Base-by-base conservation (phyloP, 2,329 filamentous ascomycete species). In the Hawksworthiomyces lignivorus region DNA sequence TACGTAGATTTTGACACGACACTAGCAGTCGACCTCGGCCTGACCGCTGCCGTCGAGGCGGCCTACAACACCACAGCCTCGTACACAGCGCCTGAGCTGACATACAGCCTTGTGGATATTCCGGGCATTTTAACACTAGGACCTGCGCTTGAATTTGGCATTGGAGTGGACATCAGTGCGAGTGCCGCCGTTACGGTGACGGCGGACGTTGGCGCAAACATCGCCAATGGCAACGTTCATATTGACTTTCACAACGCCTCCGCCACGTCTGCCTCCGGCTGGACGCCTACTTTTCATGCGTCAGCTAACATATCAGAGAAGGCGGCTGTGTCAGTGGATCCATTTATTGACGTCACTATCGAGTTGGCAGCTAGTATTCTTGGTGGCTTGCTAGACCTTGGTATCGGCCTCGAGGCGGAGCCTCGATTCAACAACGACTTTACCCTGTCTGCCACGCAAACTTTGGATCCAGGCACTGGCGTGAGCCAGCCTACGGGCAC, bases 131-230 rank as follows among this genome's bases (percentile, higher is more conserved):
- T 69, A 30, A 14, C 62, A 19, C 41, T 51, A 9, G 46, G 45
- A 15, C 44, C 47, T 1, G 33, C 35, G 27, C 41, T 48, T 7
- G 17, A 17, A 5, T 43, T 48, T 29, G 35, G 19, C 28, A 8
- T 12, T 19, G 14, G 4, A 22, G 24, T 3, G 37, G 18, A 6
- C 28, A 70, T 8, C 19, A 15, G 3, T 14, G 45, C n/a, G 27
- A 32, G 29, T 12, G 40, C 41, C 4, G 31, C 17, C 28, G 14
- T 20, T 7, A 4, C 10, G 45, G 84, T 89, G 27, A 87, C 92
- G 65, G 76, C 77, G 0, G 75, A 82, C 36, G 22, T 42, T 1
- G 31, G 38, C 24, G n/a, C 41, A 3, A 22, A 21, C 18, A 20
- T 46, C 2, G 7, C 31, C 12, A 20, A 44, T 37, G 54, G 51